Percentiles rank a stretch among this genome's conserved stretches.
phyloP scores from a whole-genome alignment of 352 stramenopile genomes.

The Globisporangium okanoganense region DNA sequence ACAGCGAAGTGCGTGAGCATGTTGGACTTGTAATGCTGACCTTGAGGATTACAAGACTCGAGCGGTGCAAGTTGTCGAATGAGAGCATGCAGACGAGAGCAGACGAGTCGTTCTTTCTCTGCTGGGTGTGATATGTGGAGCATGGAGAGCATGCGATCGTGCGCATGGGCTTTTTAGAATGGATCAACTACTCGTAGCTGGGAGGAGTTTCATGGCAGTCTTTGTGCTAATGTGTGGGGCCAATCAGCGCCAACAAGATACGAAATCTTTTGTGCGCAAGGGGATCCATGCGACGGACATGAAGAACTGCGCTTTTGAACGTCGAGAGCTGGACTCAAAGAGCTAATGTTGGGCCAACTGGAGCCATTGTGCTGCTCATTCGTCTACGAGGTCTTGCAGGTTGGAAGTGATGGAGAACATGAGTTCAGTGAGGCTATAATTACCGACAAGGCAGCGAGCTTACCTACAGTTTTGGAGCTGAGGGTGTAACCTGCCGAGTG shows the following conservation, averaged over 20 bases:
- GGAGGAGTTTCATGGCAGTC: not conserved
- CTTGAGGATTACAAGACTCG: not conserved
- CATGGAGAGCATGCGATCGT: not conserved
- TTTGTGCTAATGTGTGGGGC: not conserved
- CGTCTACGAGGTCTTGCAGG: not conserved
- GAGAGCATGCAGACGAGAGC: not conserved
- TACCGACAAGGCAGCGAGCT: too few relatives aligned
- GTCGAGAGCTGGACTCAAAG: not conserved
- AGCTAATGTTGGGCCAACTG: not conserved
- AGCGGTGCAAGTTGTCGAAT: not conserved
- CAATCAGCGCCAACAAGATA: too few relatives aligned
- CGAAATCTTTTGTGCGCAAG: not conserved
- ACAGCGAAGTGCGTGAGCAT: constrained; percentile 7
- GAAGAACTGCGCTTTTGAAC: not conserved
- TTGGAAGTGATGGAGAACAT: too few relatives aligned
- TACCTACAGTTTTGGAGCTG: too few relatives aligned
- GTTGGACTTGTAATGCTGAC: too few relatives aligned
- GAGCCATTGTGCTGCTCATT: not conserved
- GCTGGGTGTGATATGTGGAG: not conserved
- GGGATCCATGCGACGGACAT: not conserved
- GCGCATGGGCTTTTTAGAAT: not conserved
- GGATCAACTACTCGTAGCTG: not conserved
- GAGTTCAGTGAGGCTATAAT: too few relatives aligned
- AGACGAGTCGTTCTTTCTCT: not conserved
- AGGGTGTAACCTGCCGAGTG: too few relatives aligned